Evolutionary conservation across 2,329 filamentous ascomycete species (phyloP).

Genomic region (Graphium sp.): DNA sequence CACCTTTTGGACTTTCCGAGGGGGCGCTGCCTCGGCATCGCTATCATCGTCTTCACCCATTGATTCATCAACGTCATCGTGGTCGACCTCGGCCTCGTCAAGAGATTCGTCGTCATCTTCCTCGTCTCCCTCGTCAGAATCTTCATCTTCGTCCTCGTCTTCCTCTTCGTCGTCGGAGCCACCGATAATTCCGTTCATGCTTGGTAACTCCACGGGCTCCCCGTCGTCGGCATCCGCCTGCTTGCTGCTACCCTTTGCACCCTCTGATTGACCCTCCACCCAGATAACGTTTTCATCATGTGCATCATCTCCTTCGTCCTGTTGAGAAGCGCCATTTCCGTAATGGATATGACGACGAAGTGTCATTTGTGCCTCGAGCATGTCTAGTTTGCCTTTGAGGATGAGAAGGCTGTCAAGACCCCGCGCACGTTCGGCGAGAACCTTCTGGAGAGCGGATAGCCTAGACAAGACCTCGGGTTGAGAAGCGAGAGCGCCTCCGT

Average conservation of each 20-base stretch:
- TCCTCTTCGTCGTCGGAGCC: constrained; percentile 44
- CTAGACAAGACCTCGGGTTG: constrained; percentile 71
- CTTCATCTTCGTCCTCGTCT: constrained; percentile 25
- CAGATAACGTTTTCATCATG: constrained; percentile 64
- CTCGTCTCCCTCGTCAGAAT: constrained; percentile 18
- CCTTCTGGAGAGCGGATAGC: constrained; percentile 65
- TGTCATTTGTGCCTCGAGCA: constrained; percentile 80
- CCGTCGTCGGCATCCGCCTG: constrained; percentile 27
- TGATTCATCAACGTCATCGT: constrained; percentile 38
- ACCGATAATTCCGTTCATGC: constrained; percentile 35
- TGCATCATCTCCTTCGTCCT: constrained; percentile 28
- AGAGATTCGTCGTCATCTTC: constrained; percentile 29
- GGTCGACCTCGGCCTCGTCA: constrained; percentile 41
- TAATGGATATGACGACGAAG: constrained; percentile 44
- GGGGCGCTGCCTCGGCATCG: constrained; percentile 29
- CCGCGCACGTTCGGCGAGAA: constrained; percentile 71
- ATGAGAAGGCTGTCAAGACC: constrained; percentile 70
- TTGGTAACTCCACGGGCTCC: constrained; percentile 40
- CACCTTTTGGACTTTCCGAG: constrained; percentile 25
- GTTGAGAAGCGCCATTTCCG: constrained; percentile 5
- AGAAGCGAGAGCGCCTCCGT: constrained; percentile 78
- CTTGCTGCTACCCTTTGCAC: too few relatives aligned
- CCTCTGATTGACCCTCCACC: constrained; percentile 78
- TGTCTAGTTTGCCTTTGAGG: constrained; percentile 88
- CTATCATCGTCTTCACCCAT: constrained; percentile 38